phyloP scores from a whole-genome alignment of 202 grass and related monocot species.

The Thinopyrum obtusiflorum region DNA sequence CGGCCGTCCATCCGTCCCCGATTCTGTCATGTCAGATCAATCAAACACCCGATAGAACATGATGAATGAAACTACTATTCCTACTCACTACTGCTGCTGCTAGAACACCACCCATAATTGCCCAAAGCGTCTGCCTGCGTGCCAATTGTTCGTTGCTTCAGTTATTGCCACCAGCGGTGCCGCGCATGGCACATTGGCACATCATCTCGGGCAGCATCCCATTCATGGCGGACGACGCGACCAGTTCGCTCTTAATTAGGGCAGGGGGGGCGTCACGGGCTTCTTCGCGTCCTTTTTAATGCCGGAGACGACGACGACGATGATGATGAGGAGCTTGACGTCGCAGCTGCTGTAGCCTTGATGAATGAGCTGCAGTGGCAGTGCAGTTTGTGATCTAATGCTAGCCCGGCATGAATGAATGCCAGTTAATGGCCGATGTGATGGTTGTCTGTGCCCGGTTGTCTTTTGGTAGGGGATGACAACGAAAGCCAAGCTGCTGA shows the following conservation, averaged over 20 bases:
- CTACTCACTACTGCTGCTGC: background rate
- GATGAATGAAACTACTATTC: background rate
- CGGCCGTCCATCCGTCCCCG: background rate
- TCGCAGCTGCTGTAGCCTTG: constrained; percentile 10
- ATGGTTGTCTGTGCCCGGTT: constrained; percentile 35
- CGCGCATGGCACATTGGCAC: no score
- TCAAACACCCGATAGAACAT: constrained; percentile 9
- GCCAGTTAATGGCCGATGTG: constrained; percentile 33
- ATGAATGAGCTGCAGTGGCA: background rate
- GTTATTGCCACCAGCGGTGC: background rate
- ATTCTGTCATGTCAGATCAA: constrained; percentile 29
- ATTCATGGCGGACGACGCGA: background rate
- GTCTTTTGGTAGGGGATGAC: constrained; percentile 21
- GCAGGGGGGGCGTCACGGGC: background rate
- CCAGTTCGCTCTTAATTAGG: background rate
- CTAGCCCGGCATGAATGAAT: constrained; percentile 24
- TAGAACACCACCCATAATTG: background rate
- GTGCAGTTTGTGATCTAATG: background rate
- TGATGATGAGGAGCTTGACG: constrained; percentile 21
- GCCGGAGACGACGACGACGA: background rate
- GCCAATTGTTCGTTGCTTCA: background rate
- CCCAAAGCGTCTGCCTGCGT: background rate
- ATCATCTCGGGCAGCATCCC: background rate
- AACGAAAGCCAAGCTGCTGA: background rate
- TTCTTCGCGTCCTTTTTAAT: background rate